These are phyloP conservation scores for Aspergillus glaucus DNA, from an alignment of 2,329 filamentous ascomycete species.

Conservation along the genomic window DNA sequence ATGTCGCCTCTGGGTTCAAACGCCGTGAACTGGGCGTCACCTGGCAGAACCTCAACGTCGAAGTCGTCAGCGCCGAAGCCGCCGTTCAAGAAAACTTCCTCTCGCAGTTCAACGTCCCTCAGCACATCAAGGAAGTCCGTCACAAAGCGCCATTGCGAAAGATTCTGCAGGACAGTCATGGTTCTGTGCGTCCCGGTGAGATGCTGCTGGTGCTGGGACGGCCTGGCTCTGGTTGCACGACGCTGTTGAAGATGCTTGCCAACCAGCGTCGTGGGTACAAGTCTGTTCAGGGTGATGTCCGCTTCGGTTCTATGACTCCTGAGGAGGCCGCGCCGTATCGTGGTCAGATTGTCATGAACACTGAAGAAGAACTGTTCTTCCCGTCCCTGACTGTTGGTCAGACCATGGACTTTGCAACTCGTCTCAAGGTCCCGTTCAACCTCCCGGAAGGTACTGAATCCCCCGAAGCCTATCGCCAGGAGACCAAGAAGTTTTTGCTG, in stretches of 20 bases:
- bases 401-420: conserved; percentile 51
- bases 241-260: conserved; percentile 62
- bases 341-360: conserved; percentile 54
- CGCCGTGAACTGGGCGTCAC: conserved; percentile 55
- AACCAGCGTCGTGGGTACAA: conserved; percentile 58
- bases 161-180: conserved; percentile 59
- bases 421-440: conserved; percentile 50
- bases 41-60: conserved; percentile 59
- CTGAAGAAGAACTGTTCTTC: conserved; percentile 49
- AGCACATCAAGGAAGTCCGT: conserved; percentile 48
- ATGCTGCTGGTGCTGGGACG: conserved; percentile 65
- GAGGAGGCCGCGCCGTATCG: conserved; percentile 44
- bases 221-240: conserved; percentile 65
- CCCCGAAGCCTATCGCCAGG: conserved; percentile 42
- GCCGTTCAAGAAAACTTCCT: conserved; percentile 61
- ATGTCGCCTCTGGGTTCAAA: conserved; percentile 43
- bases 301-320: conserved; percentile 45
- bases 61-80: conserved; percentile 55
- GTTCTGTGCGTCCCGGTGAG: conserved; percentile 65
- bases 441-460: conserved; percentile 41
- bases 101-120: conserved; percentile 53
- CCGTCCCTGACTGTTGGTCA: conserved; percentile 47
- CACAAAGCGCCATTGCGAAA: conserved; percentile 56
- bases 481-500: conserved; percentile 51
- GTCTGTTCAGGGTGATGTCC: conserved; percentile 53